A percentile compares a stretch with the other conserved stretches of the same genome.
Evolutionary conservation across 2,329 filamentous ascomycete genomes (phyloP).

Genomic region (Aspergillus udagawae): DNA sequence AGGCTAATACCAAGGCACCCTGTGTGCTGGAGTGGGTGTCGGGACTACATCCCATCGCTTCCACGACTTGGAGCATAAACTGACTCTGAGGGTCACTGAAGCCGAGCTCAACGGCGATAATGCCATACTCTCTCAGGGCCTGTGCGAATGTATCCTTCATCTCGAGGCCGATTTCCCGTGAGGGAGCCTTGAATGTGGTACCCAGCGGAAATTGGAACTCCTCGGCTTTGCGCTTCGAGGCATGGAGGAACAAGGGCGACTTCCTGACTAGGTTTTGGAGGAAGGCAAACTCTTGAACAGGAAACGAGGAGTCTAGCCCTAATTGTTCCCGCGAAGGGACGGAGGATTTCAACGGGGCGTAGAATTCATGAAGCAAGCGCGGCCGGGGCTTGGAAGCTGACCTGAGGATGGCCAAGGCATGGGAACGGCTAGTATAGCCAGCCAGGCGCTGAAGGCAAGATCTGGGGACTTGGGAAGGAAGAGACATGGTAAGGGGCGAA

Average conservation of each 20-base stretch:
- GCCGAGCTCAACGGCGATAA: slow-evolving; percentile 4
- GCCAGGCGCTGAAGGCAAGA: background rate
- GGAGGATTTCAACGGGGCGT: background rate
- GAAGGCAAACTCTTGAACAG: background rate
- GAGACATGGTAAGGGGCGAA: background rate
- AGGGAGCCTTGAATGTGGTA: slow-evolving; percentile 7
- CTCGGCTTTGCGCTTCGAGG: background rate
- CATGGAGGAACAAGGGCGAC: background rate
- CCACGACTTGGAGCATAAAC: slow-evolving; percentile 7
- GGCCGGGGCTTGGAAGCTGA: background rate
- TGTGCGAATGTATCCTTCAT: slow-evolving; percentile 2
- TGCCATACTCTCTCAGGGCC: slow-evolving; percentile 3
- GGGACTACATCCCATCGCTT: background rate
- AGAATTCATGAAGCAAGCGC: background rate
- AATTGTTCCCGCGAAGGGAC: background rate
- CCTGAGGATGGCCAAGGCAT: background rate
- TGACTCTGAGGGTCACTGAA: slow-evolving; percentile 3
- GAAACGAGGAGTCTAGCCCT: background rate
- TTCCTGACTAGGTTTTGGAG: background rate
- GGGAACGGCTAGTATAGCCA: background rate
- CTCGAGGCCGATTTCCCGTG: slow-evolving; percentile 2
- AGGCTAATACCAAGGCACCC: slow-evolving; percentile 1
- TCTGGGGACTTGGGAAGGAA: background rate
- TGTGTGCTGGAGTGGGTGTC: slow-evolving; percentile 8
- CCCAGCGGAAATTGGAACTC: slow-evolving; percentile 5